Base-by-base conservation (phyloP, 176 grass and related monocot genomes). In the Triticum timopheevii region DNA sequence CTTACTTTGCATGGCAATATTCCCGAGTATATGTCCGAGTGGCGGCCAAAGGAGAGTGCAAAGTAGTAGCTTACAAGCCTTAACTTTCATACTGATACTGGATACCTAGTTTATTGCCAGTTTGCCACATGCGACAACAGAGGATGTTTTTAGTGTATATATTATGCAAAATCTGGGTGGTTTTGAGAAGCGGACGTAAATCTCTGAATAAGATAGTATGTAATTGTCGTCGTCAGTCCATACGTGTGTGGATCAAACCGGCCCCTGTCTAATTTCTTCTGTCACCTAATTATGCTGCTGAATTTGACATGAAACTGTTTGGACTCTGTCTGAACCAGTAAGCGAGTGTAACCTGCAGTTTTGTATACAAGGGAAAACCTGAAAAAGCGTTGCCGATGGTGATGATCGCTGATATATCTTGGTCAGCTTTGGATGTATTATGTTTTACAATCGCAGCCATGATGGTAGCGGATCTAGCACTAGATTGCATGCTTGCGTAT, bases 401-500 rank as follows among this genome's bases (percentile, higher is more conserved):
- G 39, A 36, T 33, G 56, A 35, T 44, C 19, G 24, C 36, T 44
- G 15, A 77, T 69, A 4, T 17, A 77, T 82, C 45, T 8, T 12
- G 13, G 36, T 76, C 28, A 77, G 24, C 78, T 77, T 86, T 90
- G 67, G 50, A 52, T 70, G 58, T 36, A 68, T 27, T 39, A 11
- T 42, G 17, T 42, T 66, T 44, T 82, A 35, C 17, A 31, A 65
- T 38, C 45, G 58, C 47, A 66, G 23, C 24, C 73, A 64, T 52
- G 19, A 33, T 27, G 40, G 45, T 45, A 40, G 15, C 17, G 35
- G 75, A 91, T 91, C 80, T 62, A 69, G 85, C 52, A 80, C 85
- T 91, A 91, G 81, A 87, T 91, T 87, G 76, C 69, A 80, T 69
- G 85, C 45, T 84, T 84, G 23, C 61, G 61, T 80, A 28, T 45